Evolutionary conservation across 495 filamentous ascomycete species (phyloP), one percentile per base, ranked within the genome.

Genomic region (Trichoderma gamsii): DNA sequence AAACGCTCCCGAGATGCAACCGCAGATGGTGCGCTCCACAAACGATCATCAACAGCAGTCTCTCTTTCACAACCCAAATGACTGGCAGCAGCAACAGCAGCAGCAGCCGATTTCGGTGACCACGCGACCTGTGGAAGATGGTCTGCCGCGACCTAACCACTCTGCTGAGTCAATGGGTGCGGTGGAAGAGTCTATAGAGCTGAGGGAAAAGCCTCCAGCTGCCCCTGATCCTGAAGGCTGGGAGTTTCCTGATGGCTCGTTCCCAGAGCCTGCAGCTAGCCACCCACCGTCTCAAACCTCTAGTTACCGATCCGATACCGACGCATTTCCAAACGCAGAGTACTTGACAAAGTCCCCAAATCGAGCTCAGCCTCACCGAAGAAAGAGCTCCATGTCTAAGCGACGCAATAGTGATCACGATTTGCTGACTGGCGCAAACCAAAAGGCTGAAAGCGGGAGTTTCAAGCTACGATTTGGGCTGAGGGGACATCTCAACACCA

Each of bases 401-500:
- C 80, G 90, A 67, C 82, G 90, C 69, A 85, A 86, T 67, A 72
- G 79, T 8, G 84, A 85, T 8, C 81, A 84, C 52, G 84, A 86
- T 46, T 73, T 85, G 9, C 83, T 81, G 3, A 75, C 85, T 49
- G 79, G 81, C 59, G 71, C 79, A 15, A 67, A 75, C 63, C 76
- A 83, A 23, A 85, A 83, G 72, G 79, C 83, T 5, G 90, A 92
- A 66, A 84, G 84, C 63, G 79, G 85, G 0, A 88, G 80, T 66
- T 99, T 99, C 81, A 96, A 96, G 76, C 90, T 97, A 67, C 86
- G 92, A 66, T 98, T 97, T 76, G 95, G 92, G 3, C 81, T 99
- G 3, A 83, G 95, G 65, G 95, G 95, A 15, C 95, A 99, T 77
- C 83, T 99, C 4, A 94, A 98, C 77, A 91, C 95, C 41, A 90